Evolutionary conservation across 805 yeast species (phyloP).

Genomic region (Ogataea neopini): DNA sequence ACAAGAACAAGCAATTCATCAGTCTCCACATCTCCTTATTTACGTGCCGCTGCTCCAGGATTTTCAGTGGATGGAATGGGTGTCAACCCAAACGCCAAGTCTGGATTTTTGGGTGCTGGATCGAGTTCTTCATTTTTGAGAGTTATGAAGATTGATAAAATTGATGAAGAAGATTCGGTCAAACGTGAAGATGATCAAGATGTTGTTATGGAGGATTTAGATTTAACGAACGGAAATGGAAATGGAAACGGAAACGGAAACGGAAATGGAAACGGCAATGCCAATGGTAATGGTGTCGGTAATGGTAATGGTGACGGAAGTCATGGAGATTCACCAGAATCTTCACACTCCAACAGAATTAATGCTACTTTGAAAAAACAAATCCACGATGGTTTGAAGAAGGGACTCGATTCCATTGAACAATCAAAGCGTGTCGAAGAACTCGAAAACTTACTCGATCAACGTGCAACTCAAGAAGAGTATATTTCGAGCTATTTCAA

Average conservation of each 20-base stretch:
- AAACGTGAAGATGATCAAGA: conserved; percentile 18
- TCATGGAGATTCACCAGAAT: neutral
- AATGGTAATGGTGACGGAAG: neutral
- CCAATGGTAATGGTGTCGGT: neutral
- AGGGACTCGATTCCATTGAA: conserved; percentile 24
- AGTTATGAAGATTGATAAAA: conserved; percentile 35
- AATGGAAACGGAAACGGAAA: neutral
- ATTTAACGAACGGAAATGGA: conserved; percentile 5
- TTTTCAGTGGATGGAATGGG: conserved; percentile 61
- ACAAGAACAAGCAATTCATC: conserved; percentile 26
- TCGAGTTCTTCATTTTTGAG: conserved; percentile 56
- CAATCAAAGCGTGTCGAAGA: conserved; percentile 17
- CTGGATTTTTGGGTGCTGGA: conserved; percentile 67
- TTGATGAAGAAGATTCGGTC: conserved; percentile 28
- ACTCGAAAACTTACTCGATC: conserved; percentile 21
- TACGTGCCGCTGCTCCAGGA: conserved; percentile 21
- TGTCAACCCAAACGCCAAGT: conserved; percentile 47
- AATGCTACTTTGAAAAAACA: conserved; percentile 22
- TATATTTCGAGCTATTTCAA: conserved; percentile 50
- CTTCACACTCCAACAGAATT: conserved; percentile 13
- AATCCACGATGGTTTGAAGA: conserved; percentile 23
- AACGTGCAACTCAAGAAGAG: conserved; percentile 28
- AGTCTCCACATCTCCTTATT: conserved; percentile 25
- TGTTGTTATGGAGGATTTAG: conserved; percentile 21
- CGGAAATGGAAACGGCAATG: neutral